Evolutionary conservation across 164 flowering plant species (phyloP).

Genomic region (Magnolia changhungtana): DNA sequence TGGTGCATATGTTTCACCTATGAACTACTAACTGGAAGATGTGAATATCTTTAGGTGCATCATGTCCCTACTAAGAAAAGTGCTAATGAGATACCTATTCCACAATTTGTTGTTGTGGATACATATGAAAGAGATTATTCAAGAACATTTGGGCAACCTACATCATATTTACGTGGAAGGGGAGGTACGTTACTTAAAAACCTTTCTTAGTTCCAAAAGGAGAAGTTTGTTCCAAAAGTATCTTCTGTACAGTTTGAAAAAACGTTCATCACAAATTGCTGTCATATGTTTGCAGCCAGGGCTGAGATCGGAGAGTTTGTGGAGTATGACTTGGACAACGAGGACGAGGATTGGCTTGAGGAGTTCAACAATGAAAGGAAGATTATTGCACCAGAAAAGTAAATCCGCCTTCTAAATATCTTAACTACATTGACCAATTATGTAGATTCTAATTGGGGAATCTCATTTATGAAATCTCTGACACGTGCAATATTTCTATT

Average conservation of each 20-base stretch:
- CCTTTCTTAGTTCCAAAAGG: not conserved
- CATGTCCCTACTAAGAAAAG: conserved; percentile 59
- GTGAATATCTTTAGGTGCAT: conserved; percentile 36
- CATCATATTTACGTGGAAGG: conserved; percentile 84
- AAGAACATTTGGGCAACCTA: conserved; percentile 71
- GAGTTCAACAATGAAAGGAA: conserved; percentile 66
- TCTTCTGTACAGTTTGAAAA: not conserved
- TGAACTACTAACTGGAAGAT: not conserved
- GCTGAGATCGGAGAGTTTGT: conserved; percentile 95
- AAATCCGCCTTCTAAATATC: conserved; percentile 10
- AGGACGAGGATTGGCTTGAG: conserved; percentile 95
- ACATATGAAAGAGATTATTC: conserved; percentile 95
- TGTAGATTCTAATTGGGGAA: not conserved
- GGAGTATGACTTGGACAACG: conserved; percentile 96
- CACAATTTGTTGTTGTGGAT: conserved; percentile 84
- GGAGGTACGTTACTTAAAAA: conserved; percentile 58
- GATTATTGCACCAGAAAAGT: conserved; percentile 72
- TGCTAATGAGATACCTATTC: conserved; percentile 88
- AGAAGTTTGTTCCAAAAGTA: not conserved
- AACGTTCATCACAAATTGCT: not conserved
- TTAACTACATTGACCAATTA: not conserved
- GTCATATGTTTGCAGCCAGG: conserved; percentile 49
- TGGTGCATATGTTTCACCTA: not conserved
- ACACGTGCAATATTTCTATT: not conserved
- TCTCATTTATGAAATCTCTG: not conserved